phyloP scores from a whole-genome alignment of 805 yeast genomes.

The Cyberlindnera subsufficiens region DNA sequence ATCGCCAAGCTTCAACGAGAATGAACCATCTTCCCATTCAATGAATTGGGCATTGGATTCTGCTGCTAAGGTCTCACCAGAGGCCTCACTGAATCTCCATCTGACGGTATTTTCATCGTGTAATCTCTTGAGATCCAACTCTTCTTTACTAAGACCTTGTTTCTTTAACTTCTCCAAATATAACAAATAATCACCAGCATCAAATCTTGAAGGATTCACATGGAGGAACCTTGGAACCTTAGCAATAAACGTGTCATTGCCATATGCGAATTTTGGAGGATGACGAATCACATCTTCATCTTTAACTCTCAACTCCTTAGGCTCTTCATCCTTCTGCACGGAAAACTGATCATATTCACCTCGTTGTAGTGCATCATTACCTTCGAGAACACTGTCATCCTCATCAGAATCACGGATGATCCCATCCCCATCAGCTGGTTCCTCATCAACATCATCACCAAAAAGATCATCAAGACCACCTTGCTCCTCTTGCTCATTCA shows the following conservation, averaged over 20 bases:
- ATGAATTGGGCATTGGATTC: constrained; percentile 87
- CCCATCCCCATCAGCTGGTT: not conserved
- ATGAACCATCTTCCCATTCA: constrained; percentile 91
- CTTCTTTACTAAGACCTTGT: constrained; percentile 37
- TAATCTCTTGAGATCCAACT: constrained; percentile 55
- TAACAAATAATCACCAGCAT: constrained; percentile 60
- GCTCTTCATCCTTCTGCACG: constrained; percentile 8
- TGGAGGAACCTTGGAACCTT: constrained; percentile 79
- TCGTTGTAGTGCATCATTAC: constrained; percentile 13
- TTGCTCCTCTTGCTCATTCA: constrained; percentile 19
- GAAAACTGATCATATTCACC: constrained; percentile 27
- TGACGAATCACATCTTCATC: constrained; percentile 42
- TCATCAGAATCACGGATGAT: constrained; percentile 17
- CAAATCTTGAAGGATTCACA: constrained; percentile 84
- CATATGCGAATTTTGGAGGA: constrained; percentile 27
- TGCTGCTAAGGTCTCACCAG: constrained; percentile 50
- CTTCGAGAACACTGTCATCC: constrained; percentile 7
- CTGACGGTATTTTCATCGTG: constrained; percentile 81
- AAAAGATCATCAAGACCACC: constrained; percentile 41
- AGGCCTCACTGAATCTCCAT: constrained; percentile 77
- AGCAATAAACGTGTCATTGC: constrained; percentile 36
- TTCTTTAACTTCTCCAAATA: constrained; percentile 36
- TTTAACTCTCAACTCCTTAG: constrained; percentile 29
- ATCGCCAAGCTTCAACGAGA: constrained; percentile 78
- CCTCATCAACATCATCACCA: constrained; percentile 22